Evolutionary conservation across 768 basidiomycete species (phyloP), one percentile per base, ranked within the genome.

Genomic region (Fomitopsis serialis): DNA sequence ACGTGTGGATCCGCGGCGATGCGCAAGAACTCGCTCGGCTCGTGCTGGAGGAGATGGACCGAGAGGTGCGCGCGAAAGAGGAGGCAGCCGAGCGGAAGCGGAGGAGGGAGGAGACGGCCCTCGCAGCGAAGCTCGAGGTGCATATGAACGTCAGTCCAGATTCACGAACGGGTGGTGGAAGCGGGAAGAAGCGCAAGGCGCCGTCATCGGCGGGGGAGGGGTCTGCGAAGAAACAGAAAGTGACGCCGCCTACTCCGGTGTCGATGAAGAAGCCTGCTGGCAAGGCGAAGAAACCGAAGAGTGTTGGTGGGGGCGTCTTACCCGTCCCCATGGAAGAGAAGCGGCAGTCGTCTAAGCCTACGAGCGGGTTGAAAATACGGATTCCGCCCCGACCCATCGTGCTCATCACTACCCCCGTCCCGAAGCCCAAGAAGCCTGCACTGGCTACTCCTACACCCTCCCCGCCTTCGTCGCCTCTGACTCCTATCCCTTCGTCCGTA

Each of bases 1-100:
- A 97, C 68, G 79, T 81, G 36, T 96, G 92, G 89, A 68, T 93
- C 51, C 82, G 92, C 61, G 92, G 93, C 1, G 92, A 96, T 63
- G 85, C 89, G 2, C 94, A 97, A 66, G 65, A 64, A 15, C 94
- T 95, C 68, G 87, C 90, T 5, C 69, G 70, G 36, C 65, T 82
- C 54, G 65, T 91, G 55, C 75, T 73, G 55, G 73, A 73, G 22
- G 85, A 84, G 68, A 73, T 88, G 32, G 75, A 76, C 55, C 78
- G 75, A 60, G 80, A 84, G 66, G 65, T 69, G 19, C 72, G 66
- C 44, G 74, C 76, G 36, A 87, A 81, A 62, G 78, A 83, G 63
- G 70, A 74, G 7, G 76, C 74, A 3, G 61, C 67, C 2, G 82
- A 84, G 71, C 78, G 74, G 70, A 83, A 78, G 68, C 73, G 74